phyloP scores from a whole-genome alignment of 192 early-diverging fungal genomes.

The Endogone sp. region DNA sequence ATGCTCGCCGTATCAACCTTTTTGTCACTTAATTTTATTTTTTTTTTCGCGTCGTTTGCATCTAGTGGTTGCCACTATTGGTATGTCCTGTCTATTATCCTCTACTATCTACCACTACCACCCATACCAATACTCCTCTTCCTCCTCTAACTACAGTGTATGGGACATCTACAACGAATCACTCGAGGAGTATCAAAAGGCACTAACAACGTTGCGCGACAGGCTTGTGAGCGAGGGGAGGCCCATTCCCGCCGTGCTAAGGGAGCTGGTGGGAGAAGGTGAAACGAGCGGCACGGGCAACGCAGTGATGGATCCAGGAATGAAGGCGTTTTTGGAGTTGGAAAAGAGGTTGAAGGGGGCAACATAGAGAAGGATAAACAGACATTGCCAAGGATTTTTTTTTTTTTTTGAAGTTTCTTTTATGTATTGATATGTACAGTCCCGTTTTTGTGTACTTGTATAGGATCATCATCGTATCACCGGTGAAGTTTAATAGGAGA shows the following conservation, averaged over 20 bases:
- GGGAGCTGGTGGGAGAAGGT: not conserved
- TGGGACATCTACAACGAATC: not conserved
- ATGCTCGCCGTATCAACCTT: not conserved
- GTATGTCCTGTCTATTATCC: not conserved
- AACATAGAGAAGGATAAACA: too few relatives aligned
- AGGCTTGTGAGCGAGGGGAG: not conserved
- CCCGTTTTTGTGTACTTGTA: too few relatives aligned
- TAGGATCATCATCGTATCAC: too few relatives aligned
- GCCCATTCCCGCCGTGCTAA: not conserved
- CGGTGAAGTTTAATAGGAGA: too few relatives aligned
- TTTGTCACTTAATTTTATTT: not conserved
- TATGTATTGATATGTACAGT: too few relatives aligned
- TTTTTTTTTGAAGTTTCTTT: too few relatives aligned
- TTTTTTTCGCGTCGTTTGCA: not conserved
- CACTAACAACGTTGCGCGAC: not conserved
- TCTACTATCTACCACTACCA: too few relatives aligned
- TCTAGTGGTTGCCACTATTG: not conserved
- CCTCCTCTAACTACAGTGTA: not conserved
- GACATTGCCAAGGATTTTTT: too few relatives aligned
- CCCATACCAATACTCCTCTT: not conserved
- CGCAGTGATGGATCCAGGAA: not conserved
- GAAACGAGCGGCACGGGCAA: too few relatives aligned
- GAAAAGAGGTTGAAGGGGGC: not conserved
- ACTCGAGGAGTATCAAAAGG: not conserved
- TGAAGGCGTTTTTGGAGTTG: not conserved